Evolutionary conservation across 208 protist genomes (phyloP), one percentile per base, ranked within the genome.

Genomic region (Leishmania lainsoni): DNA sequence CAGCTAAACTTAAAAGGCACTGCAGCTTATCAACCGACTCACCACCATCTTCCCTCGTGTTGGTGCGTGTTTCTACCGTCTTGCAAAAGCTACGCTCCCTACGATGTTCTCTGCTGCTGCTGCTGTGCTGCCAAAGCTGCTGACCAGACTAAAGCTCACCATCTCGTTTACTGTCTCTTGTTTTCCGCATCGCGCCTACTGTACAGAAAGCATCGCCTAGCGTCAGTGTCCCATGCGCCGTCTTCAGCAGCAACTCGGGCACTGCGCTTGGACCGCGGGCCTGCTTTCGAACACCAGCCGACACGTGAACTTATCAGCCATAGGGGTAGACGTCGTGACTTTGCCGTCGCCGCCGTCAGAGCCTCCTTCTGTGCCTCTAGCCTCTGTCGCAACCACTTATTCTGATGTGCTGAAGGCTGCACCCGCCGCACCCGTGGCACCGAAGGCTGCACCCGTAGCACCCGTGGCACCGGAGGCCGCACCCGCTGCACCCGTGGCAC

Each of bases 181-280:
- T 8, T 2, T 54, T 35, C 0, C 45, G 20, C 45, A 45, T 5
- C n/a, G 20, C 17, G 39, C 39, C 10, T 51, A 5, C 22, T 73
- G 42, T 5, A n/a, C 72, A 59, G 5, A 32, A 52, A 63, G 26
- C 10, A 42, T 4, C 10, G 22, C 16, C 29, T 65, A 63, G 56
- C 22, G 22, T 9, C 32, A 63, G 4, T n/a, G 2, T 14, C 29
- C 61, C 29, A 77, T 77, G 73, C 73, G 73, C 32, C 73, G 73
- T 32, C 29, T 77, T 65, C 54, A 77, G 8, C 51, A 61, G 45
- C 73, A 45, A 42, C 48, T 61, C n/a, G 52, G 52, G 73, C 52
- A 26, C 32, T 39, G 51, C 49, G 6, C 39, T 77, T 17, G 51
- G 51, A n/a, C 8, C 5, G 56, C 35, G 16, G 48, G 35, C 51